A percentile compares a stretch with the other conserved stretches of the same genome.
Evolutionary conservation across 2,329 filamentous ascomycete species (phyloP).

Genomic region (Aspergillus sp.): DNA sequence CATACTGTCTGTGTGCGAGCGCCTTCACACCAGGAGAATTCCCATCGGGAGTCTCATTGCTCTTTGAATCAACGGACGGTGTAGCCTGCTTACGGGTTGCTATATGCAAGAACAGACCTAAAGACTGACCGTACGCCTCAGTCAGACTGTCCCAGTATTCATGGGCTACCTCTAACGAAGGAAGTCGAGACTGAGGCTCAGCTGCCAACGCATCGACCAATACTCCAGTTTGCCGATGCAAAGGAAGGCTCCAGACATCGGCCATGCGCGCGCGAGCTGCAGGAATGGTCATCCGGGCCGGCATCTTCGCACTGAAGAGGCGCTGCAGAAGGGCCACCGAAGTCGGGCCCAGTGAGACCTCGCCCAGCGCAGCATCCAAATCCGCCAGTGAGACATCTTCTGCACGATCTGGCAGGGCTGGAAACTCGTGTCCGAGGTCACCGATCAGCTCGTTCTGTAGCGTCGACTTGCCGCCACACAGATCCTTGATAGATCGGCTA

Average conservation of each 20-base stretch:
- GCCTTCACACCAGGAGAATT: neutral
- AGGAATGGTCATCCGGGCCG: neutral
- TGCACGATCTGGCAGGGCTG: neutral
- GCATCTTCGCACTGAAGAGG: conserved; percentile 9
- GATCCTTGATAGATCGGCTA: neutral
- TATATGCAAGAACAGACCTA: neutral
- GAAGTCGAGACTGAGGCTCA: neutral
- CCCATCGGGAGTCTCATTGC: neutral
- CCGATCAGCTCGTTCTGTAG: conserved; percentile 9
- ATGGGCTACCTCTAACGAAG: neutral
- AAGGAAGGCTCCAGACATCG: neutral
- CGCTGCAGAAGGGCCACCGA: neutral
- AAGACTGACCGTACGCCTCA: neutral
- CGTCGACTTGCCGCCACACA: conserved; percentile 3
- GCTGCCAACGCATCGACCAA: neutral
- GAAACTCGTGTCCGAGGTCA: conserved; percentile 3
- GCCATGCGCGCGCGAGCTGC: neutral
- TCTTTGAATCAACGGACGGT: neutral
- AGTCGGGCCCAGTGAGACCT: neutral
- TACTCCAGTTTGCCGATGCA: conserved; percentile 3
- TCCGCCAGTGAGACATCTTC: neutral
- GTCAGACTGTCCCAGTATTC: neutral
- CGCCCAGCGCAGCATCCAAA: neutral
- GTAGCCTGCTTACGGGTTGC: neutral
- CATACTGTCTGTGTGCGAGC: neutral